Evolutionary conservation across 768 basidiomycete genomes (phyloP).

Genomic region (Gymnopilus dilepis): DNA sequence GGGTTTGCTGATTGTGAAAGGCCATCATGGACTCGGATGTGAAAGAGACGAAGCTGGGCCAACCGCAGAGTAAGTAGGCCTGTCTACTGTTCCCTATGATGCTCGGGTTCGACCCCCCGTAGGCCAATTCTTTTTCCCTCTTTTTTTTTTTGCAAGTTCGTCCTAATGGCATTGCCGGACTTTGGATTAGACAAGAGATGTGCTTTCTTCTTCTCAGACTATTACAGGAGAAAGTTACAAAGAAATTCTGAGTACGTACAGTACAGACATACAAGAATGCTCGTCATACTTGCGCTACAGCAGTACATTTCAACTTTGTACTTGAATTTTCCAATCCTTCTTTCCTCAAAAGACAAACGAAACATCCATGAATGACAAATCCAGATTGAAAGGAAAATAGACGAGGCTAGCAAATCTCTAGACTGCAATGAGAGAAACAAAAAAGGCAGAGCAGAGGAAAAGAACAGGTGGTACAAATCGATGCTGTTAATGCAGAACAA

Average conservation of each 20-base stretch:
- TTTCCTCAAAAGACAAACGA: not conserved
- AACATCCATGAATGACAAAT: not conserved
- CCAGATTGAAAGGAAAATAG: not conserved
- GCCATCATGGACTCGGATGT: too few species aligned
- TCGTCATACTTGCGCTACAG: not conserved
- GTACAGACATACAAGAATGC: conserved; percentile 3
- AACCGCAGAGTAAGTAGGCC: too few species aligned
- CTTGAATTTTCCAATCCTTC: not conserved
- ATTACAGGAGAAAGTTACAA: not conserved
- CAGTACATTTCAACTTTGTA: not conserved
- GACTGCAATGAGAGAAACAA: not conserved
- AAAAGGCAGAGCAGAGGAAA: not conserved
- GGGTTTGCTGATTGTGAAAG: too few species aligned
- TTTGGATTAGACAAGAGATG: too few species aligned
- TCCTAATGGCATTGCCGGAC: too few species aligned
- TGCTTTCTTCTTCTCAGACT: too few species aligned
- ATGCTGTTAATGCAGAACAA: conserved; percentile 2
- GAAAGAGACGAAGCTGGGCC: too few species aligned
- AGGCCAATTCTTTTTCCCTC: conserved; percentile 5
- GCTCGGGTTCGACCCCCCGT: too few species aligned
- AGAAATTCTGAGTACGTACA: not conserved
- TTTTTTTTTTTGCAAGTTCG: too few species aligned
- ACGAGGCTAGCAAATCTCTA: not conserved
- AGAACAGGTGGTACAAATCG: not conserved
- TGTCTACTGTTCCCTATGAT: too few species aligned